phyloP scores from a whole-genome alignment of 148 eudicot genomes.

The Rhododendron ferrugineum region DNA sequence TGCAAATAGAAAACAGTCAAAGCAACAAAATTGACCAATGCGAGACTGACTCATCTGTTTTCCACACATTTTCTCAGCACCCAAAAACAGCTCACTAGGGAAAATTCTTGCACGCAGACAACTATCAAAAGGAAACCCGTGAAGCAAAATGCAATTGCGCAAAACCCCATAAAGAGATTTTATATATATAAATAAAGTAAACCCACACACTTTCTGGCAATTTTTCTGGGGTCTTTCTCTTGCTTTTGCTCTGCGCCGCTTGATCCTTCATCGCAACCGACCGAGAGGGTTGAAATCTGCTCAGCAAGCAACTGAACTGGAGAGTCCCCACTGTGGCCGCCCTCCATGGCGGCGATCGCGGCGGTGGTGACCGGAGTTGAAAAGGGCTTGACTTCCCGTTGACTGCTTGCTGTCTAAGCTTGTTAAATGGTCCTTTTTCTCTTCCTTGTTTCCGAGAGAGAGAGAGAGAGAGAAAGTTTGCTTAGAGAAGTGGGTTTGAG shows the following conservation, averaged over 20 bases:
- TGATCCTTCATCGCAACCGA: neutral
- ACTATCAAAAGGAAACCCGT: neutral
- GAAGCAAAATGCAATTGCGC: neutral
- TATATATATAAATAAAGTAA: neutral
- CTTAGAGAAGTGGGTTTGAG: neutral
- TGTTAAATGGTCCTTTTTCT: no score
- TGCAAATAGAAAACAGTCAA: neutral
- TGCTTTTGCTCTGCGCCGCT: neutral
- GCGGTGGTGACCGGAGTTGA: neutral
- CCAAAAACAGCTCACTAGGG: neutral
- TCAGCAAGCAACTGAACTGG: neutral
- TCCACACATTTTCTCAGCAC: neutral
- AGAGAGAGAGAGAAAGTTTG: neutral
- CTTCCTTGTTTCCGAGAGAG: no score
- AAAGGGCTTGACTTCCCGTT: neutral
- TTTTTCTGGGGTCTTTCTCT: conserved; percentile 31
- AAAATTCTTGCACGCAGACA: neutral
- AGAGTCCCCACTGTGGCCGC: neutral
- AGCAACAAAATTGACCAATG: neutral
- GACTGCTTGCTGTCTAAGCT: neutral
- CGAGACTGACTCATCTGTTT: neutral
- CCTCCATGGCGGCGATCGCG: conserved; percentile 14
- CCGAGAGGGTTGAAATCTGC: neutral
- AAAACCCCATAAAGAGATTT: neutral
- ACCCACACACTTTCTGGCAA: conserved; percentile 35